Evolutionary conservation across 495 filamentous ascomycete genomes (phyloP), one percentile per base, ranked within the genome.

Genomic region (Haplographium delicatum): DNA sequence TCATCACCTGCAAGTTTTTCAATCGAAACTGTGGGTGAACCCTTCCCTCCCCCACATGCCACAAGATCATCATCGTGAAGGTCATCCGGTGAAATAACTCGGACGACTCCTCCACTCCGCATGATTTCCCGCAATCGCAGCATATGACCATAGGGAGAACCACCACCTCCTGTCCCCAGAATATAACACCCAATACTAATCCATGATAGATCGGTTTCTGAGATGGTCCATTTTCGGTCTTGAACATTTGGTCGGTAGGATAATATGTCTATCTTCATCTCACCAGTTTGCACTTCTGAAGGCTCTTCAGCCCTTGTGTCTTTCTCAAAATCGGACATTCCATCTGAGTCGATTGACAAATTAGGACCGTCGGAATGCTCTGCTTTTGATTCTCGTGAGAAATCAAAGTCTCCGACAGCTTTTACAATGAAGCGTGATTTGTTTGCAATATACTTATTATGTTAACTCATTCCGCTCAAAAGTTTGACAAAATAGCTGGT

Each of bases 151-250:
- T 74, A 75, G 8, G 75, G 75, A 8, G 65, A 72, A 4, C 75
- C 75, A 10, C 81, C 80, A 0, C 80, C 80, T 6, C 79, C 81
- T 1, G 74, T 78, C 5, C 80, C 81, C 5, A 85, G 74, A 43
- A 85, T 74, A 53, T 80, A 79, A 58, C 78, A 82, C 1, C 81
- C 80, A 8, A 65, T 71, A 0, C 74, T 67, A 27, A 85, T 78
- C 65, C 72, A 85, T 9, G 61, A 26, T 1, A 83, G 64, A 59
- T 85, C 80, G 1, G 69, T 79, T 30, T 75, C 65, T 44, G 64
- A 65, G 53, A 82, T 55, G 59, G 73, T 66, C 80, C 78, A 82
- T 33, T 75, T 62, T 19, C 72, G 71, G 27, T 71, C 64, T 34
- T 54, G 57, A 10, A 81, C 70, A 3, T 58, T 62, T 0, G 79